Conservation (phyloP, 306 rosid genomes). For the Rosa multiflora region DNA sequence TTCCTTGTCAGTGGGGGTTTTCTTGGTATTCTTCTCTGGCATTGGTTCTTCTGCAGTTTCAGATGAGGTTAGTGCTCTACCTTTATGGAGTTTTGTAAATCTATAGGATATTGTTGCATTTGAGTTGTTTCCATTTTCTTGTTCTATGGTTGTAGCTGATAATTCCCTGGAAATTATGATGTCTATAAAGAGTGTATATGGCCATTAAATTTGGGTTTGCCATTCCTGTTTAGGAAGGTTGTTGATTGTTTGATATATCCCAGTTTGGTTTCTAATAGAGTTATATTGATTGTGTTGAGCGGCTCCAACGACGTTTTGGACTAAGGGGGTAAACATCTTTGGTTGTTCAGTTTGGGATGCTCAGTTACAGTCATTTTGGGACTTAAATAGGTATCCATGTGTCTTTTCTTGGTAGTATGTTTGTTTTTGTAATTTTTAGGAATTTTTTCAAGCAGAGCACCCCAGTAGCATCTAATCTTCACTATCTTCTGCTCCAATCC, state of each 20-base stretch:
- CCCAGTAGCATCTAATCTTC: background rate
- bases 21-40: slow-evolving; percentile 26
- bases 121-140: background rate
- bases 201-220: background rate
- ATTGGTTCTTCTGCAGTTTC: slow-evolving; percentile 35
- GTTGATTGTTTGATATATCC: background rate
- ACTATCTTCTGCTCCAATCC: background rate
- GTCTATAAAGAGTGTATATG: background rate
- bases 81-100: background rate
- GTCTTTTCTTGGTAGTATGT: slow-evolving; percentile 4
- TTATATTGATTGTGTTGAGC: background rate
- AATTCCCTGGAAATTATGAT: background rate
- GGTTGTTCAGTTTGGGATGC: background rate
- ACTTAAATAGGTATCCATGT: background rate
- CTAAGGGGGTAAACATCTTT: background rate
- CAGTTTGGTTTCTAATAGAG: background rate
- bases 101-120: background rate
- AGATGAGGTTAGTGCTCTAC: slow-evolving; percentile 47
- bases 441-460: background rate
- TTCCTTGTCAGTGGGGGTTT: slow-evolving; percentile 36
- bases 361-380: background rate
- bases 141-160: background rate
- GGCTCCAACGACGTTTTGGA: background rate
- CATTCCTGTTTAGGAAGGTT: background rate
- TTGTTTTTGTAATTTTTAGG: background rate